These are phyloP conservation scores for Neurospora intermedia DNA, from an alignment of 495 filamentous ascomycete genomes.

Conservation along the genomic window DNA sequence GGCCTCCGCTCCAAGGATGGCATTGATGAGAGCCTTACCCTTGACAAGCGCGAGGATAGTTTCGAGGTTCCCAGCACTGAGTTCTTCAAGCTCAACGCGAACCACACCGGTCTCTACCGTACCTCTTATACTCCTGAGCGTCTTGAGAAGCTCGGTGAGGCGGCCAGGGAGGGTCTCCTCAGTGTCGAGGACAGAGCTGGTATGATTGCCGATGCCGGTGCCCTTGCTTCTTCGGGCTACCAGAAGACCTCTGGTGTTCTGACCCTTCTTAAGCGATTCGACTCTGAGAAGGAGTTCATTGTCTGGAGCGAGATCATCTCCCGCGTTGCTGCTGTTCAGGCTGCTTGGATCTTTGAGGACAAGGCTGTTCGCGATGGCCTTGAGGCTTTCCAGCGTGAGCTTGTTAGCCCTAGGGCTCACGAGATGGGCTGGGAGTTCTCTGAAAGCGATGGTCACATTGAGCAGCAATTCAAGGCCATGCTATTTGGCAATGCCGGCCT, in stretches of 20 bases:
- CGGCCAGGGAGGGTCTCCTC: conserved; percentile 75
- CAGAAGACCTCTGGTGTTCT: conserved; percentile 86
- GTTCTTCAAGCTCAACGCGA: conserved; percentile 72
- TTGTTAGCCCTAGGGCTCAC: conserved; percentile 69
- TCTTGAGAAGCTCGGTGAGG: conserved; percentile 62
- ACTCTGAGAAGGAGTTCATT: conserved; percentile 74
- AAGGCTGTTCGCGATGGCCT: conserved; percentile 59
- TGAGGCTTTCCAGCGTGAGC: conserved; percentile 65
- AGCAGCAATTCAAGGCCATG: conserved; percentile 75
- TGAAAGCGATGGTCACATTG: conserved; percentile 71
- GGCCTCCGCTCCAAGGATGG: conserved; percentile 58
- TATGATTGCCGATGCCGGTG: conserved; percentile 91
- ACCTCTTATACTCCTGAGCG: conserved; percentile 60
- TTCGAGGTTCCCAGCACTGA: conserved; percentile 55
- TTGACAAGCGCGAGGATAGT: conserved; percentile 62
- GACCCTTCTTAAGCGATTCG: conserved; percentile 74
- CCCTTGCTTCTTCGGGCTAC: conserved; percentile 80
- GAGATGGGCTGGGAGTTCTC: conserved; percentile 81
- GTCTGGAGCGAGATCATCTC: conserved; percentile 89
- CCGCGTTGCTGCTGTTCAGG: conserved; percentile 62
- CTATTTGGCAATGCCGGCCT: conserved; percentile 57
- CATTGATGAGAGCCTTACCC: conserved; percentile 48
- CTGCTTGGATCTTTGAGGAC: conserved; percentile 85
- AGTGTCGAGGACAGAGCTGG: conserved; percentile 90
- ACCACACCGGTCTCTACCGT: conserved; percentile 65